Evolutionary conservation across 257 asterid species (phyloP), one percentile per base, ranked within the genome.

Genomic region (Solanum commersonii): DNA sequence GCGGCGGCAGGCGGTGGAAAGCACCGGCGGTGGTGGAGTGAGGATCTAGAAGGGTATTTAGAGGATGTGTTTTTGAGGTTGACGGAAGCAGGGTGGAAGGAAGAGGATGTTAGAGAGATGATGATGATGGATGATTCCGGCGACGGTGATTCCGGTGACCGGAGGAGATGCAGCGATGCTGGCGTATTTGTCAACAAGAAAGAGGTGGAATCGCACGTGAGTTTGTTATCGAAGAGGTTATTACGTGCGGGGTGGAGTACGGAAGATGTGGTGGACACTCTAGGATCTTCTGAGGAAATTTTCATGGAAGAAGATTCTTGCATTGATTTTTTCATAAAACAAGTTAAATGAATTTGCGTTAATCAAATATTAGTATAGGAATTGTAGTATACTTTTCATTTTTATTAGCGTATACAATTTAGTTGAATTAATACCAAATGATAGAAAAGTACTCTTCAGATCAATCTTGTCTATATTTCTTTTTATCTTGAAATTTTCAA

Each of bases 71-170:
- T 90, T 60, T 65, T 91, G 95, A 90, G 93, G 90, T 87, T 96
- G 88, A 94, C 92, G 84, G 89, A 90, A 20, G 99, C 97, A 23
- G 99, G 99, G 84, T 96, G 99, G 99, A 93, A 90, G 29, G 98
- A 95, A 87, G 95, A 96, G 90, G 99, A 96, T 3, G 96, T 96
- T 8, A 92, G 93, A 91, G 99, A 96, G 90, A 96, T 96, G 99
- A 93, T 96, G 98, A 89, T 92, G 93, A 92, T 95, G 93, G 94
- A 92, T 91, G 96, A 91, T 56, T 7, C 91, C 23, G 35, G 35
- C 4, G 35, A 49, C 25, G 42, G 42, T 91, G 96, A 91, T 56
- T 7, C 91, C 35, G 23, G 35, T 6, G 35, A 49, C 25, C n/a
- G 63, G 84, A 78, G 63, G 9, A 78, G 65, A 25, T 8, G 63